Conservation (phyloP, 108 stramenopile species). For the Fistulifera pelliculosa region DNA sequence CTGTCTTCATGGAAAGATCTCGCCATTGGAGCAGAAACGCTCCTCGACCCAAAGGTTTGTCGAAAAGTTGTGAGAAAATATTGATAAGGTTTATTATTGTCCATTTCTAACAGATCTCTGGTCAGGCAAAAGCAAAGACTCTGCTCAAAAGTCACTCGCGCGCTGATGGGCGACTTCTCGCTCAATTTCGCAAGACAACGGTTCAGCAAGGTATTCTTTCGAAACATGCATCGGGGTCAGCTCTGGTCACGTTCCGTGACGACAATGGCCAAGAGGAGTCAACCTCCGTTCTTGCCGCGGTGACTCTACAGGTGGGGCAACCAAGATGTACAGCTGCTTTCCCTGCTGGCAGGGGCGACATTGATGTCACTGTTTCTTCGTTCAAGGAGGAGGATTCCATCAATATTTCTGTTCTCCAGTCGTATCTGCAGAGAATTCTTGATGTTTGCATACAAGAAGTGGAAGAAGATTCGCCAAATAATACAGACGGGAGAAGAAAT, state of each 20-base stretch:
- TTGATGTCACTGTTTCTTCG: slow-evolving; percentile 8
- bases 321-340: slow-evolving; percentile 23
- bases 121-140: slow-evolving; percentile 41
- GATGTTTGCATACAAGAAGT: background rate
- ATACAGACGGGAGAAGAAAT: background rate
- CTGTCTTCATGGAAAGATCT: too few species aligned
- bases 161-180: slow-evolving; percentile 56
- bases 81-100: too few species aligned
- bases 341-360: slow-evolving; percentile 9
- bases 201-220: slow-evolving; percentile 34
- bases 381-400: background rate
- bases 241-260: slow-evolving; percentile 33
- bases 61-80: too few species aligned
- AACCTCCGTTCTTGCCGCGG: slow-evolving; percentile 56
- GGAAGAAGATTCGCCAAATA: background rate
- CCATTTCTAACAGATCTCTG: background rate
- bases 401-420: slow-evolving; percentile 11
- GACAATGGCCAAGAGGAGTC: background rate
- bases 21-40: too few species aligned
- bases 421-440: slow-evolving; percentile 29
- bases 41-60: too few species aligned
- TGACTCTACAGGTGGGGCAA: slow-evolving; percentile 58
- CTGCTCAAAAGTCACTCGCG: slow-evolving; percentile 51
- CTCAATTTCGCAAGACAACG: slow-evolving; percentile 38
- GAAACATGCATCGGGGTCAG: slow-evolving; percentile 55